Base-by-base conservation (phyloP, 257 asterid genomes). In the Nicotiana attenuata region DNA sequence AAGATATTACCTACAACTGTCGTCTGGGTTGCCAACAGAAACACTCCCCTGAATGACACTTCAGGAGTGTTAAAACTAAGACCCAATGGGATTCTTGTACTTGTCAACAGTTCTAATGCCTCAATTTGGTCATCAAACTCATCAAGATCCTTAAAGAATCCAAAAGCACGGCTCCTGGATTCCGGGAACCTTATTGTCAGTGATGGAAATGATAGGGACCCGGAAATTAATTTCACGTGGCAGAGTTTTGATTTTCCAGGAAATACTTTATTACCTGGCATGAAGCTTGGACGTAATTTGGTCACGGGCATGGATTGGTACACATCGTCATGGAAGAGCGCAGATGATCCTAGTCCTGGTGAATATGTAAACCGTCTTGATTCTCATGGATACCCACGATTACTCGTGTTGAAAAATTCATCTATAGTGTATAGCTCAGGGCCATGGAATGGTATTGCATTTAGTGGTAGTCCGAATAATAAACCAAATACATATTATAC, bases 181-280 rank as follows among this genome's bases (percentile, higher is more conserved):
- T 31, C 81, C 0, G 85, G 78, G 28, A 82, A 82, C 53, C 82
- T 82, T 63, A 31, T 82, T 47, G 29, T 82, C 47, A 76, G 16
- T 75, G 85, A 82, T 15, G 71, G 9, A 53, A 76, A 76, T 73
- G 77, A 76, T 0, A 60, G 68, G 13, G 55, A 56, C 1, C 20
- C 9, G 10, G 81, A n/a, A 29, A 57, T 2, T 5, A 38, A 17
- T 29, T 38, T 61, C 14, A 15, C 28, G 7, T 83, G 86, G 83
- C 81, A 83, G 73, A 83, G 86, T 80, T 83, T 80, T 69, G 76
- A 83, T 60, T 75, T 68, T 79, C 83, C 81, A 11, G 77, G 75
- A 10, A 38, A 83, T 29, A 73, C 81, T 15, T 38, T 68, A 20
- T 11, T 79, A 14, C 28, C 83, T 33, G 83, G 86, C 35, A 83